These are phyloP conservation scores for Polyplosphaeria fusca DNA, from an alignment of 495 filamentous ascomycete genomes.

Conservation along the genomic window DNA sequence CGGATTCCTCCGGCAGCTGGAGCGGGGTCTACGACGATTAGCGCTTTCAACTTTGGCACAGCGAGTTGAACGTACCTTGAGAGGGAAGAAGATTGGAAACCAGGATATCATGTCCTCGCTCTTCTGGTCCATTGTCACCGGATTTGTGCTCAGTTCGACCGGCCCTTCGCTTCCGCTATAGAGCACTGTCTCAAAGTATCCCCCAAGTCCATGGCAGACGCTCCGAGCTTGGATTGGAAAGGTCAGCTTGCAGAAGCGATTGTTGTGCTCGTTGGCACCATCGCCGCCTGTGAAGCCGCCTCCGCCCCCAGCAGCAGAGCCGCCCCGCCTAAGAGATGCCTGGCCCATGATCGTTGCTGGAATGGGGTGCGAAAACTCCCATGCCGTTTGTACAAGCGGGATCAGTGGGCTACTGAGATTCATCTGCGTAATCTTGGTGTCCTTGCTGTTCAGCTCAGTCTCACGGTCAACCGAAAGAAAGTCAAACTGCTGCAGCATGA, in stretches of 20 bases:
- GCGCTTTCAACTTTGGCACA: conserved; percentile 14
- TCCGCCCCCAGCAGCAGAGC: conserved; percentile 46
- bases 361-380: conserved; percentile 66
- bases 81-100: conserved; percentile 97
- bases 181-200: conserved; percentile 92
- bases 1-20: conserved; percentile 78
- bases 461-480: conserved; percentile 56
- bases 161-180: conserved; percentile 55
- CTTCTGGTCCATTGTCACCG: conserved; percentile 86
- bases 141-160: conserved; percentile 87
- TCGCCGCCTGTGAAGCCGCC: conserved; percentile 49
- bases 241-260: conserved; percentile 65
- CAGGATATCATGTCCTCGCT: conserved; percentile 96
- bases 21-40: conserved; percentile 64
- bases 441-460: conserved; percentile 6
- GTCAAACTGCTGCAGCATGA: conserved; percentile 85
- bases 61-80: conserved; percentile 68
- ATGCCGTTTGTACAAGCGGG: conserved; percentile 62
- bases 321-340: conserved; percentile 56
- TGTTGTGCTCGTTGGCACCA: conserved; percentile 80
- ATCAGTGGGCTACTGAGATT: conserved; percentile 43
- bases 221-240: conserved; percentile 73
- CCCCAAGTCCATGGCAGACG: conserved; percentile 84
- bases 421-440: conserved; percentile 9
- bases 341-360: conserved; percentile 50